Percentiles rank a stretch among this genome's conserved stretches.
Conservation (phyloP, 208 protist genomes). For the Trypanosoma melophagium region DNA sequence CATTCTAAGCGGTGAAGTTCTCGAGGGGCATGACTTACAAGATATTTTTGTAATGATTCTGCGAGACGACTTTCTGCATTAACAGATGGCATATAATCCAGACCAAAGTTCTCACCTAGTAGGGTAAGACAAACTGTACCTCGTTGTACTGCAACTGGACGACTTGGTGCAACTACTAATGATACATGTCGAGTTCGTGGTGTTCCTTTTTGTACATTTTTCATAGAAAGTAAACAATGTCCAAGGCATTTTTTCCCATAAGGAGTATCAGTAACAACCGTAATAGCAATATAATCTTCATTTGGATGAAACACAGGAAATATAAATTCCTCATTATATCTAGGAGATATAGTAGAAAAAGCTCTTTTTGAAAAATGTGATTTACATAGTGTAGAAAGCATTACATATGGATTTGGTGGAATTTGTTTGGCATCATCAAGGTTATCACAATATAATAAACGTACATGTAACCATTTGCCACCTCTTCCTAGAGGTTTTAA, state of each 20-base stretch:
- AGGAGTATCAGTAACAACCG: slow-evolving; percentile 76
- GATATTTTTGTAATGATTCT: slow-evolving; percentile 56
- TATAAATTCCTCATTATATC: slow-evolving; percentile 67
- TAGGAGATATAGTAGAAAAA: slow-evolving; percentile 57
- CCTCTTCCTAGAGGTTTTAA: too few species aligned
- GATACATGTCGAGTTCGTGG: slow-evolving; percentile 60
- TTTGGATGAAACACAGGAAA: slow-evolving; percentile 58
- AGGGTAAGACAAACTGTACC: slow-evolving; percentile 73
- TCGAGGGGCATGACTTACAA: slow-evolving; percentile 32
- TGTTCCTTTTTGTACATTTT: slow-evolving; percentile 63
- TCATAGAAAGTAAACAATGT: slow-evolving; percentile 73
- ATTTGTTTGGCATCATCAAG: slow-evolving; percentile 32
- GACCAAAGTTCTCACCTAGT: slow-evolving; percentile 68
- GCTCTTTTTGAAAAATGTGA: slow-evolving; percentile 52
- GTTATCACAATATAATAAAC: slow-evolving; percentile 64
- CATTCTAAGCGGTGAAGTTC: slow-evolving; percentile 82
- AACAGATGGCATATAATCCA: slow-evolving; percentile 62
- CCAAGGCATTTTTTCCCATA: slow-evolving; percentile 77
- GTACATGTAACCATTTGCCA: slow-evolving; percentile 44
- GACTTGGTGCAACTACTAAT: slow-evolving; percentile 56
- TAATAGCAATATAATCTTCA: slow-evolving; percentile 61
- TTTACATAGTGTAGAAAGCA: slow-evolving; percentile 68
- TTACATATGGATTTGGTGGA: slow-evolving; percentile 69
- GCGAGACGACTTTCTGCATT: slow-evolving; percentile 74
- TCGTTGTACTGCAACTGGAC: slow-evolving; percentile 35